phyloP scores from a whole-genome alignment of 495 filamentous ascomycete genomes.

The Massariosphaeria phaeospora region DNA sequence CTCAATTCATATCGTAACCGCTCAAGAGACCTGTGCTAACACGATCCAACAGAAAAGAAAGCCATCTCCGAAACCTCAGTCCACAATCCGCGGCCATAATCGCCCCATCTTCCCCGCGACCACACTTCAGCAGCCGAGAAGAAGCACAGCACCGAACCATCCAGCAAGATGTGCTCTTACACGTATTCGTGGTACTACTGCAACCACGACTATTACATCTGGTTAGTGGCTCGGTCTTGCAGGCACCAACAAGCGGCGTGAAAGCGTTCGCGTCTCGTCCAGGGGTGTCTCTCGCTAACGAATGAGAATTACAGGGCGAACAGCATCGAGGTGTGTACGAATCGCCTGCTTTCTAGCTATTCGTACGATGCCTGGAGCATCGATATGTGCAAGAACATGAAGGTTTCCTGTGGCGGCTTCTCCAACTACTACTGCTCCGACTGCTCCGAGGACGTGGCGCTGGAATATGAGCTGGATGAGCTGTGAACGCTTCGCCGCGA shows the following conservation, averaged over 20 bases:
- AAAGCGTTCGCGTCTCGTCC: too few species aligned
- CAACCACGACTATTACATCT: conserved; percentile 40
- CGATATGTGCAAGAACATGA: conserved; percentile 41
- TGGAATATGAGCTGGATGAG: conserved; percentile 37
- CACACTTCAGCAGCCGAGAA: not conserved
- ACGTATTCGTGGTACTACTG: conserved; percentile 41
- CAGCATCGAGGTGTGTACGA: conserved; percentile 35
- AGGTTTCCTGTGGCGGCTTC: conserved; percentile 36
- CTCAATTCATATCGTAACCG: too few species aligned
- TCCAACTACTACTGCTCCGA: conserved; percentile 38
- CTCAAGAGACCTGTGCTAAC: not conserved
- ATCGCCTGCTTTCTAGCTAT: conserved; percentile 36
- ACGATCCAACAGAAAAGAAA: not conserved
- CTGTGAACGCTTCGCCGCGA: conserved; percentile 9
- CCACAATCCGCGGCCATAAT: not conserved
- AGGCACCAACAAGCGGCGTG: too few species aligned
- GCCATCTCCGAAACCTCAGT: not conserved
- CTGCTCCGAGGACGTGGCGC: conserved; percentile 34
- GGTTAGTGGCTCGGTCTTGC: conserved; percentile 21
- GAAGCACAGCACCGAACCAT: not conserved
- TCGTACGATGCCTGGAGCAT: conserved; percentile 40
- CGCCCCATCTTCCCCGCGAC: not conserved
- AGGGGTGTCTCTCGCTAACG: conserved; percentile 1
- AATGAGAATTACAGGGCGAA: conserved; percentile 19
- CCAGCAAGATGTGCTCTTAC: conserved; percentile 33